Base-by-base conservation (phyloP, 805 yeast genomes). In the Maudiozyma saulgeensis region DNA sequence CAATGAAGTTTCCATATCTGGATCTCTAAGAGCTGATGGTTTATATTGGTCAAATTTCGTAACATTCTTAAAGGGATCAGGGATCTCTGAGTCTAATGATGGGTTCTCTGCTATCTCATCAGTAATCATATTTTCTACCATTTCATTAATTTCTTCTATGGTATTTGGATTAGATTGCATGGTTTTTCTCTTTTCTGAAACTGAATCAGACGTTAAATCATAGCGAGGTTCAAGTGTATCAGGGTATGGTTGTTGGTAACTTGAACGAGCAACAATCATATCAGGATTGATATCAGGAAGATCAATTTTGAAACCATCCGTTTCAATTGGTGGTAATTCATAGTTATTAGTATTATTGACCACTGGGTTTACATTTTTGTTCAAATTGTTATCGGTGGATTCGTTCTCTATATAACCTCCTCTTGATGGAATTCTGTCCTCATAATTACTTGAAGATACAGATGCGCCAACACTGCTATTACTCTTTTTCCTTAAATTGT, bases 111-210 rank as follows among this genome's bases (percentile, higher is more conserved):
- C 47, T 23, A 47, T 44, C 13, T 49, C 50, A 2, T 46, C 28
- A 11, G 43, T 26, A 32, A 56, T 56, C 63, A 69, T 55, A 15
- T 67, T 56, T 44, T 69, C 71, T 23, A 70, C 69, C 69, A 70
- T 66, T 15, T 61, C 58, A 4, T 59, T 59, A 43, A 73, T 47
- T 37, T 62, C 68, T 28, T 67, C 68, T 25, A 67, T 57, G 3
- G 65, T 55, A 28, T 52, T 53, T 7, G 53, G 50, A 7, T 57
- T 46, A 18, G 51, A 49, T 19, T 47, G 51, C 12, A 53, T 51
- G 25, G 47, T 45, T 13, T 32, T 34, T 13, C 25, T 43, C 45
- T 54, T 58, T 9, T 28, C 12, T 11, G 32, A 28, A 28, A 28
- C 32, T 28, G 9, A 11, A 9, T 28, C 32, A 9, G 32, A 28